Base-by-base conservation (phyloP, 192 early-diverging fungal genomes). In the Chytriomyces sp. region DNA sequence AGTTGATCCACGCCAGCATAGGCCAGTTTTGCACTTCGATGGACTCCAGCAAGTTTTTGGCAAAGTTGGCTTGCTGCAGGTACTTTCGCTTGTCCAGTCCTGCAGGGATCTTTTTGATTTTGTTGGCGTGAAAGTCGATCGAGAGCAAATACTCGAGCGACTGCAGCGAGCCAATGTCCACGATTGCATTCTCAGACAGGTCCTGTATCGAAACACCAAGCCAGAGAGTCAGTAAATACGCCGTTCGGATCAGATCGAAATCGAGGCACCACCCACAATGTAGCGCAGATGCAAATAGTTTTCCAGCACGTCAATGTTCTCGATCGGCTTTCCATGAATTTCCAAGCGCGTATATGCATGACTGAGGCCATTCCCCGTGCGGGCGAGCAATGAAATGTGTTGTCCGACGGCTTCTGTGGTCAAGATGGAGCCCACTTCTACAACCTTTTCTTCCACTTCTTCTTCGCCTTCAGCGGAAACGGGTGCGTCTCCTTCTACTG, bases 261-360 rank as follows among this genome's bases (percentile, higher is more conserved):
- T n/a, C n/a, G n/a, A n/a, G n/a, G n/a, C n/a, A n/a, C n/a, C n/a
- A n/a, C 56, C 38, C 52, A 83, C 81, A 22, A 86, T 62, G 53
- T 81, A 84, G 39, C 85, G 80, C 63, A 86, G 75, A 64, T 86
- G 82, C 2, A 78, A 73, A 71, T 79, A 86, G 6, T 52, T 59
- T 32, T 80, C 78, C 31, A 86, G 53, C 5, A 73, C 40, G n/a
- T 77, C 74, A 32, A 86, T 67, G 39, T 83, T 73, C 22, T 81
- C 82, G 40, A 86, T 65, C 5, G 52, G 73, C 49, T 75, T 72
- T 19, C 49, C 60, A 64, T 80, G 78, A 30, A 84, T 70, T 36
- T 81, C 80, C 32, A 86, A 77, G n/a, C 80, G 59, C 26, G 85
- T 86, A 64, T 81, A 86, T 4, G 85, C 85, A 68, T 84, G 82